These are phyloP conservation scores for Acrocalymma vagum DNA, from an alignment of 2,329 filamentous ascomycete genomes.

Conservation along the genomic window DNA sequence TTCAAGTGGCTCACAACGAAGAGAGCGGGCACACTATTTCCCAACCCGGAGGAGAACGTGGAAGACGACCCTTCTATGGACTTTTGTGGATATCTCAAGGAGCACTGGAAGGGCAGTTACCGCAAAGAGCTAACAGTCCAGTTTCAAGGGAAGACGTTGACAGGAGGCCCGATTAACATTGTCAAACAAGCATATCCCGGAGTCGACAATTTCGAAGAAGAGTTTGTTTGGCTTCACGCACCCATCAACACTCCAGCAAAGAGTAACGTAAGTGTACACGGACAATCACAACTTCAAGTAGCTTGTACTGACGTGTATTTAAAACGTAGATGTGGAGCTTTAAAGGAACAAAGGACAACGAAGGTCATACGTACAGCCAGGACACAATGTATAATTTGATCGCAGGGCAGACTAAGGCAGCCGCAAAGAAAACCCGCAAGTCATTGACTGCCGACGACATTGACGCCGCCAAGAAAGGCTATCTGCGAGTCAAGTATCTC, in stretches of 20 bases:
- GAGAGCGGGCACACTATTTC: too few relatives aligned
- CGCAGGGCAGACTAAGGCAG: too few relatives aligned
- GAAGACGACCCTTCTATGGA: too few relatives aligned
- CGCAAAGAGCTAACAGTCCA: neutral
- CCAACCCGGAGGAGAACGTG: too few relatives aligned
- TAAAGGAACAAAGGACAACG: conserved; percentile 9
- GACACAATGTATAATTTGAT: too few relatives aligned
- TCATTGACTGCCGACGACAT: too few relatives aligned
- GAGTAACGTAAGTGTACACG: conserved; percentile 7
- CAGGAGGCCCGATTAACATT: conserved; percentile 3
- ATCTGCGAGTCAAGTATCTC: conserved; percentile 6
- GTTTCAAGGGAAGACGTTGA: too few relatives aligned
- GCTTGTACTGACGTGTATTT: too few relatives aligned
- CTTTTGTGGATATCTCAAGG: conserved; percentile 10
- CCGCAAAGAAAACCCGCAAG: too few relatives aligned
- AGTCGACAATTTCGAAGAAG: conserved; percentile 2
- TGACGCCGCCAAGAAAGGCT: conserved; percentile 4
- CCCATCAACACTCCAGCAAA: conserved; percentile 12
- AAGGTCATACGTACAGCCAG: too few relatives aligned
- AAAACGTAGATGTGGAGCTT: conserved; percentile 12
- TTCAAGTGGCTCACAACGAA: conserved; percentile 9
- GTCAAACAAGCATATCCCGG: conserved; percentile 8
- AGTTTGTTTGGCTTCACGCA: conserved; percentile 12
- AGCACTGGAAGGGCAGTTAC: conserved; percentile 5
- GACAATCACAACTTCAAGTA: too few relatives aligned